These are phyloP conservation scores for Fomitopsis schrenkii DNA, from an alignment of 1,284 basidiomycete species.

Conservation along the genomic window DNA sequence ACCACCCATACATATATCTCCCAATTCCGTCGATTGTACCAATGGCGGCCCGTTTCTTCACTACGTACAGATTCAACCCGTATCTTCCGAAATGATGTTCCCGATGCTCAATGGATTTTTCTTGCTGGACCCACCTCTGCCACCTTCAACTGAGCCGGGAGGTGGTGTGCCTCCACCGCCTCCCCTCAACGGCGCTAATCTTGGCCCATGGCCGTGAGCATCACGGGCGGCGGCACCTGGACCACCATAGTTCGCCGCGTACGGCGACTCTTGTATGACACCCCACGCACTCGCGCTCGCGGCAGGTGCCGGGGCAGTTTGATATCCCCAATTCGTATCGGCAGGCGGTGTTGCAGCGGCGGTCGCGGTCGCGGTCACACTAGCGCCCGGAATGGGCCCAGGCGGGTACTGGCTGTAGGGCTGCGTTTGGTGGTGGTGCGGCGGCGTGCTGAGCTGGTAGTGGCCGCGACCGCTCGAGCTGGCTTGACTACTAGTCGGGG, in stretches of 20 bases:
- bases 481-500: not conserved
- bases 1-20: not conserved
- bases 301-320: not conserved
- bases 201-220: conserved; percentile 38
- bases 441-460: conserved; percentile 24
- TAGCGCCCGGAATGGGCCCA: conserved; percentile 5
- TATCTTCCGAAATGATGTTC: conserved; percentile 61
- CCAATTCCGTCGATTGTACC: not conserved
- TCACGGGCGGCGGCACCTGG: conserved; percentile 1
- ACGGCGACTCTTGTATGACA: conserved; percentile 2
- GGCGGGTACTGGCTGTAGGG: conserved; percentile 21
- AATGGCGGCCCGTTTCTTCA: not conserved
- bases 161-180: conserved; percentile 14
- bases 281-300: not conserved
- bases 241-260: not conserved
- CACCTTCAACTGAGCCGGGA: conserved; percentile 15
- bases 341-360: not conserved
- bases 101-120: conserved; percentile 64
- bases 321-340: not conserved
- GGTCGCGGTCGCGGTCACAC: conserved; percentile 1
- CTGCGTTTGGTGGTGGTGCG: conserved; percentile 19
- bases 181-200: conserved; percentile 44
- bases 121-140: conserved; percentile 15
- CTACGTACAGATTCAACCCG: conserved; percentile 2
- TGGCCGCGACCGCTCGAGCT: conserved; percentile 11